A percentile compares a stretch with the other conserved stretches of the same genome.
Conservation (phyloP, 495 filamentous ascomycete genomes). For the Lophiotrema nucula region DNA sequence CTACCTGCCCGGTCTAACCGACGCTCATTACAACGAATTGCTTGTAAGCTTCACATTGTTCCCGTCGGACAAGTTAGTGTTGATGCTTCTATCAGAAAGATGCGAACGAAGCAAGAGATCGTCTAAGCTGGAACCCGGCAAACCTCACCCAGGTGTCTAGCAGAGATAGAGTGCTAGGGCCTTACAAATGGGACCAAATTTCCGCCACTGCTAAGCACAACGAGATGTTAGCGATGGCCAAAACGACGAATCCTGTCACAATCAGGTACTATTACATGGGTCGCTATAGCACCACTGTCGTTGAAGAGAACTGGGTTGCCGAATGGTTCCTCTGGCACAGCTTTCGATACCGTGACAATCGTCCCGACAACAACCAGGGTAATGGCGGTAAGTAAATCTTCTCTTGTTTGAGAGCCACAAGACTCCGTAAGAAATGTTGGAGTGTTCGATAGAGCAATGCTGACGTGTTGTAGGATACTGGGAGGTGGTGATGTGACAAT, state of each 20-base stretch:
- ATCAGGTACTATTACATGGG: constrained; percentile 37
- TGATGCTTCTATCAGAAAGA: constrained; percentile 32
- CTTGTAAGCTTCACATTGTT: constrained; percentile 32
- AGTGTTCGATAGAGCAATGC: no score
- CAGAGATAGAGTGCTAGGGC: constrained; percentile 26
- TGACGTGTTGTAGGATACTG: no score
- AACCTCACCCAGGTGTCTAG: constrained; percentile 24
- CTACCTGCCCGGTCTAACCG: constrained; percentile 35
- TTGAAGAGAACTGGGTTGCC: constrained; percentile 44
- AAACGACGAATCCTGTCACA: constrained; percentile 24
- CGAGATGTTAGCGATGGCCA: constrained; percentile 36
- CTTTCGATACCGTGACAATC: constrained; percentile 44
- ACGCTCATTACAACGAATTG: constrained; percentile 34
- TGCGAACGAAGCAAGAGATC: constrained; percentile 35
- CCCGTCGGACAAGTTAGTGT: not conserved
- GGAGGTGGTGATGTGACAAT: no score
- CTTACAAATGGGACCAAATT: constrained; percentile 38
- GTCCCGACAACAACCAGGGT: constrained; percentile 19
- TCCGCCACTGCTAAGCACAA: constrained; percentile 41
- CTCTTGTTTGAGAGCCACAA: no score
- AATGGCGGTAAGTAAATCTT: not conserved
- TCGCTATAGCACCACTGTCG: constrained; percentile 26
- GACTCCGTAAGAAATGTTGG: no score
- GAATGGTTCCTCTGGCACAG: constrained; percentile 44
- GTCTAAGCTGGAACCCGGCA: constrained; percentile 30